These are phyloP conservation scores for Solanum peruvianum DNA, from an alignment of 257 asterid species.

Conservation along the genomic window DNA sequence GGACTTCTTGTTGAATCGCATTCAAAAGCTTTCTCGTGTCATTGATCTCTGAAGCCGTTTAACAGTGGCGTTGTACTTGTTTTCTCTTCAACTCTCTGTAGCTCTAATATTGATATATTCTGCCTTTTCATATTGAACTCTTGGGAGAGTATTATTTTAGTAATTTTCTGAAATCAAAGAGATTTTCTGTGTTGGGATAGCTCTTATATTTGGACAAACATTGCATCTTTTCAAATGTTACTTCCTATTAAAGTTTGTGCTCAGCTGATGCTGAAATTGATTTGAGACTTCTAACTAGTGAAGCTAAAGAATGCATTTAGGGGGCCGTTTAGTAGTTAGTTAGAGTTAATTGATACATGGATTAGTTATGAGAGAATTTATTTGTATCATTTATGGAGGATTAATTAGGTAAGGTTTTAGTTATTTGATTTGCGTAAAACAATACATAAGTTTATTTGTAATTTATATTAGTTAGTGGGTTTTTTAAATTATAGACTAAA, in stretches of 20 bases:
- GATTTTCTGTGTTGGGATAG: neutral
- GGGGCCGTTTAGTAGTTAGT: neutral
- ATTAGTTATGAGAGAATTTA: neutral
- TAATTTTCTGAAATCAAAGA: neutral
- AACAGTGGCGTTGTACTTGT: neutral
- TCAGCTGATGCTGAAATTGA: neutral
- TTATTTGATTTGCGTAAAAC: neutral
- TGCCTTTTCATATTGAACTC: neutral
- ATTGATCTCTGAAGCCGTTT: conserved; percentile 53
- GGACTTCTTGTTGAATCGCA: conserved; percentile 81
- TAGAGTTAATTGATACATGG: neutral
- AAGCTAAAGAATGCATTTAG: neutral
- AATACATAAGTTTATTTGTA: neutral
- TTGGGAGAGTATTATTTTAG: neutral
- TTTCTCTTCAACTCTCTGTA: neutral
- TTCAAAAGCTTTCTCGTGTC: conserved; percentile 89
- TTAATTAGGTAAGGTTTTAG: neutral
- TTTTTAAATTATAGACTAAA: neutral
- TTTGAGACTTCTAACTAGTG: neutral
- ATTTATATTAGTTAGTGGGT: neutral
- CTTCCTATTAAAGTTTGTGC: neutral
- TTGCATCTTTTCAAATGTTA: neutral
- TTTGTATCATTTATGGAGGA: neutral
- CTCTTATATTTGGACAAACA: neutral
- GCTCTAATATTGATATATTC: neutral